A percentile compares a stretch with the other conserved stretches of the same genome.
phyloP scores from a whole-genome alignment of 495 filamentous ascomycete genomes.

The Lepraria neglecta region DNA sequence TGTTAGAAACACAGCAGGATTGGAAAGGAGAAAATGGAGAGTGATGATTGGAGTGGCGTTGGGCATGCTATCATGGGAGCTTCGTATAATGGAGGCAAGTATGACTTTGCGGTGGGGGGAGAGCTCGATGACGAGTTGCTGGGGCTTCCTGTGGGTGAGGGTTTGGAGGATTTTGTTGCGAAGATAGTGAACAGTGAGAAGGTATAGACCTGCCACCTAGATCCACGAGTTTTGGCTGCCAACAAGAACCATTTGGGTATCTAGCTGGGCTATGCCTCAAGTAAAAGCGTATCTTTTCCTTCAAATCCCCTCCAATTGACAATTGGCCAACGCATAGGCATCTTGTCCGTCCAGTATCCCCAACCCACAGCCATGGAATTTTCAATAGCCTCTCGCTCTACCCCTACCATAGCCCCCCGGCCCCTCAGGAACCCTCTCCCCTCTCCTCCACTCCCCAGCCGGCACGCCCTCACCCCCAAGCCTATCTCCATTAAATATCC shows the following conservation, averaged over 20 bases:
- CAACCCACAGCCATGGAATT: not conserved
- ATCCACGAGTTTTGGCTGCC: too few relatives aligned
- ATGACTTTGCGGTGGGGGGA: constrained; percentile 32
- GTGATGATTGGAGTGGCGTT: constrained; percentile 36
- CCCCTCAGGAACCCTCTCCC: constrained; percentile 47
- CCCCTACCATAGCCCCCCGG: constrained; percentile 37
- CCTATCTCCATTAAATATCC: constrained; percentile 37
- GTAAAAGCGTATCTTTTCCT: too few relatives aligned
- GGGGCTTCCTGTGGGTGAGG: constrained; percentile 29
- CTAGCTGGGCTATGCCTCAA: too few relatives aligned
- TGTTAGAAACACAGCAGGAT: constrained; percentile 29
- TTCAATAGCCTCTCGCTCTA: constrained; percentile 21
- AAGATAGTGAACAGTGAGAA: constrained; percentile 29
- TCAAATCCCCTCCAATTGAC: too few relatives aligned
- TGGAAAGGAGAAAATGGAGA: constrained; percentile 32
- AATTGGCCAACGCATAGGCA: too few relatives aligned
- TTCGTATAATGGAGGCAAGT: constrained; percentile 28
- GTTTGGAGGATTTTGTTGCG: constrained; percentile 29
- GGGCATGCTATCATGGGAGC: constrained; percentile 31
- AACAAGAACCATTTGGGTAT: too few relatives aligned
- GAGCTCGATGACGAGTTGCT: constrained; percentile 33
- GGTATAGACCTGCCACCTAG: not conserved
- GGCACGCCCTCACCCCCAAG: constrained; percentile 42
- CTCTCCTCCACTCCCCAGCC: constrained; percentile 53
- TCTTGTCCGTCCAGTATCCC: not conserved